A percentile compares a stretch with the other conserved stretches of the same genome.
These are phyloP conservation scores for Tylopilus sp. DNA, from an alignment of 1,284 basidiomycete genomes.

Conservation along the genomic window DNA sequence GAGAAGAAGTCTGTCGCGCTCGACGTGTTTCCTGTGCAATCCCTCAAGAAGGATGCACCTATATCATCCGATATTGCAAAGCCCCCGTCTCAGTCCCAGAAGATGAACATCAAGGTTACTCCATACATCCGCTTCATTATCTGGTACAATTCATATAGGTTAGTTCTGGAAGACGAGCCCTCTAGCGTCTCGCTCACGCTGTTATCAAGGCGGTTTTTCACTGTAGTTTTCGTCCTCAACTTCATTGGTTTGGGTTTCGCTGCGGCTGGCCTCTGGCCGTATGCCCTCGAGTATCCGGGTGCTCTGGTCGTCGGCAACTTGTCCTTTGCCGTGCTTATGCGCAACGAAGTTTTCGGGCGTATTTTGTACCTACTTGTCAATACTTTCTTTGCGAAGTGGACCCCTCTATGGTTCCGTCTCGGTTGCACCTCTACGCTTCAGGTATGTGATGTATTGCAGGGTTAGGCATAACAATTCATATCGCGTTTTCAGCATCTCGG, in stretches of 20 bases:
- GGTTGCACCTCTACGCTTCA: constrained; percentile 68
- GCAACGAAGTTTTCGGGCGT: constrained; percentile 58
- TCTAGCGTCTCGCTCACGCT: constrained; percentile 1
- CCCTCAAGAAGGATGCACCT: constrained; percentile 42
- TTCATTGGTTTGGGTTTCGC: constrained; percentile 58
- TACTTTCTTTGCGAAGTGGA: constrained; percentile 64
- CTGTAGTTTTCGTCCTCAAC: constrained; percentile 54
- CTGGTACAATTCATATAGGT: constrained; percentile 73
- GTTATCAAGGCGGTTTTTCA: constrained; percentile 59
- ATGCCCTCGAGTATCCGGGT: constrained; percentile 55
- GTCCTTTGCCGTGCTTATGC: constrained; percentile 50
- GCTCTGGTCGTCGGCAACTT: constrained; percentile 58
- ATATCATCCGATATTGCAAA: constrained; percentile 26
- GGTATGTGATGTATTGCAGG: constrained; percentile 33
- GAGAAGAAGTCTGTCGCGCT: constrained; percentile 38
- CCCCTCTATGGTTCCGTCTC: constrained; percentile 66
- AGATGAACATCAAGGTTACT: constrained; percentile 45
- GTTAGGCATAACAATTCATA: constrained; percentile 5
- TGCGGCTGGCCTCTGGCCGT: constrained; percentile 61
- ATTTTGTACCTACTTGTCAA: constrained; percentile 49
- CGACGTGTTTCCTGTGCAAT: constrained; percentile 32
- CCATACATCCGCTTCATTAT: constrained; percentile 55
- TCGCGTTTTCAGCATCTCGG: constrained; percentile 56
- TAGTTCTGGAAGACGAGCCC: background rate
- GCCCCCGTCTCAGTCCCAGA: constrained; percentile 26